Conservation (phyloP, 2,329 filamentous ascomycete species). For the Lachnellula willkommii region DNA sequence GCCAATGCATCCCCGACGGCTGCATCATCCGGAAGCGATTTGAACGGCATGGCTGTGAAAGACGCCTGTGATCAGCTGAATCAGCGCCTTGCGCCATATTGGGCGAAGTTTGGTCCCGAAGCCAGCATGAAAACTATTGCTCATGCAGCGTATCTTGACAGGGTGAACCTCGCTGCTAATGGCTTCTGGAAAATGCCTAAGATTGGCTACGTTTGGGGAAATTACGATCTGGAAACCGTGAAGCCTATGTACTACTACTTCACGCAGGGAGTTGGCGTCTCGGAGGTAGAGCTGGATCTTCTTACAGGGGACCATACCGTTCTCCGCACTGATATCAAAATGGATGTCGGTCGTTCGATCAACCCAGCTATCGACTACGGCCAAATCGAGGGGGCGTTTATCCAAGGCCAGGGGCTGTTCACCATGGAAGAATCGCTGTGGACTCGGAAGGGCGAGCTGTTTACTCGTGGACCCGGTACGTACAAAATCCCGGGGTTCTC, state of each 20-base stretch:
- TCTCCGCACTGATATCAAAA: conserved; percentile 84
- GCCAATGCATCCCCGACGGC: conserved; percentile 91
- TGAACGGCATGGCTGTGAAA: conserved; percentile 92
- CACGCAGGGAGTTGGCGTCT: conserved; percentile 80
- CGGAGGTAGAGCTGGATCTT: conserved; percentile 86
- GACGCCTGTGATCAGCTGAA: conserved; percentile 92
- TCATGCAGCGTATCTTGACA: conserved; percentile 89
- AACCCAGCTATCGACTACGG: conserved; percentile 74
- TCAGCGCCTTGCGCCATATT: conserved; percentile 76
- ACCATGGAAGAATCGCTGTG: conserved; percentile 69
- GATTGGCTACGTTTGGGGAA: conserved; percentile 90
- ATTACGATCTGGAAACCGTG: no score
- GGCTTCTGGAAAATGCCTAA: conserved; percentile 97
- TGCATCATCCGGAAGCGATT: conserved; percentile 86
- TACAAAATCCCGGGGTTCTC: conserved; percentile 91
- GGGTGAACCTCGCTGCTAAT: conserved; percentile 93
- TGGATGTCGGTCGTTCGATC: conserved; percentile 78
- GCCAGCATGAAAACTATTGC: conserved; percentile 86
- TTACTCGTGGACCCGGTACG: conserved; percentile 63
- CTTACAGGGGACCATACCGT: conserved; percentile 93
- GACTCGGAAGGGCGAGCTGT: conserved; percentile 56
- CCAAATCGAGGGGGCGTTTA: conserved; percentile 76
- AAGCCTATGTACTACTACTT: conserved; percentile 99
- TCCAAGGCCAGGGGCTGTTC: conserved; percentile 76
- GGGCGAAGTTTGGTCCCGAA: conserved; percentile 70